Evolutionary conservation across 306 rosid genomes (phyloP).

Genomic region (Macrotyloma uniflorum): DNA sequence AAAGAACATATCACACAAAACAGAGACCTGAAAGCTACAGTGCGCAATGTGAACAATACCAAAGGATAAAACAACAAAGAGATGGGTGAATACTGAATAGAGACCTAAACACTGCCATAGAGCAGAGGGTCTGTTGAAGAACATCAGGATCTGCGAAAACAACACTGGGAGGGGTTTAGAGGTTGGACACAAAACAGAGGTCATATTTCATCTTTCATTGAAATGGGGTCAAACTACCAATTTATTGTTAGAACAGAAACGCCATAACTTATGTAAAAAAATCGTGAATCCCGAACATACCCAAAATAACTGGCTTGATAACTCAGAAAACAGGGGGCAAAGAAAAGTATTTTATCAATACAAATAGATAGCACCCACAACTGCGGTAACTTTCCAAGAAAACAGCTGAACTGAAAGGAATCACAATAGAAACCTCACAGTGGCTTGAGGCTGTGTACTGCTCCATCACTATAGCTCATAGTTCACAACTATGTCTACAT

Average conservation of each 20-base stretch:
- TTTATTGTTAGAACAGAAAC: not conserved
- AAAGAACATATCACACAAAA: not conserved
- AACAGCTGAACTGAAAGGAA: not conserved
- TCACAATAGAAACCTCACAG: not conserved
- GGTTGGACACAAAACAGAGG: not conserved
- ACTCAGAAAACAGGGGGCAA: not conserved
- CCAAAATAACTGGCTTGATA: not conserved
- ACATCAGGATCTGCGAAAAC: not conserved
- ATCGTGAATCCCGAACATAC: not conserved
- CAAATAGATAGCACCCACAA: not conserved
- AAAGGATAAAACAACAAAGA: not conserved
- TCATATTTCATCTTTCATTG: not conserved
- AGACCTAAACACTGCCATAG: not conserved
- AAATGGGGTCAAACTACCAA: not conserved
- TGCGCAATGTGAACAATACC: not conserved
- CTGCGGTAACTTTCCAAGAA: not conserved
- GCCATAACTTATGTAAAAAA: not conserved
- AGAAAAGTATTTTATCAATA: not conserved
- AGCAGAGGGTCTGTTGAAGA: not conserved
- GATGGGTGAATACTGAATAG: not conserved
- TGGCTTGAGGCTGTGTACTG: not conserved
- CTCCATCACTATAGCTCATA: not conserved
- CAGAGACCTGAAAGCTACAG: not conserved
- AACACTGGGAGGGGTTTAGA: not conserved
- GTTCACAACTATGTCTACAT: not conserved